phyloP scores from a whole-genome alignment of 495 filamentous ascomycete genomes.

The Aspergillus diversus region DNA sequence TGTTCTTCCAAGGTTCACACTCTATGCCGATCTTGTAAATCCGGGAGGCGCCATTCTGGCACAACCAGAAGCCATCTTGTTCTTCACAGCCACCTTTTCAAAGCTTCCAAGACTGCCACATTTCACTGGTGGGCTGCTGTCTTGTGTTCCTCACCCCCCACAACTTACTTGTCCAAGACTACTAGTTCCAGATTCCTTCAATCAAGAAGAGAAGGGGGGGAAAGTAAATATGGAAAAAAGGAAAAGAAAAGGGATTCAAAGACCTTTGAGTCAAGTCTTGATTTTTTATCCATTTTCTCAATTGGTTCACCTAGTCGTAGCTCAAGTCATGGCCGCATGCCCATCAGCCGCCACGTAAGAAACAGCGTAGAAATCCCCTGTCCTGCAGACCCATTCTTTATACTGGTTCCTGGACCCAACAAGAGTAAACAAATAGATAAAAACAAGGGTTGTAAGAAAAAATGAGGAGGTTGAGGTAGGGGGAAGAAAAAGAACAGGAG shows the following conservation, averaged over 20 bases:
- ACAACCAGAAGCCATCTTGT: no score
- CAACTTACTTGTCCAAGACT: no score
- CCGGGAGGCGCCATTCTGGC: no score
- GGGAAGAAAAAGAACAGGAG: slow-evolving; percentile 9
- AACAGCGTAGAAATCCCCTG: slow-evolving; percentile 38
- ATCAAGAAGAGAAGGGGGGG: not conserved
- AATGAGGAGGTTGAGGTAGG: slow-evolving; percentile 17
- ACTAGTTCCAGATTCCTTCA: no score
- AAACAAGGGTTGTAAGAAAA: slow-evolving; percentile 1
- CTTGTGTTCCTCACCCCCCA: no score
- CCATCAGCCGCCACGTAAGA: slow-evolving; percentile 25
- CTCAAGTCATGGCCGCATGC: slow-evolving; percentile 22
- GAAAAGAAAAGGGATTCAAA: not conserved
- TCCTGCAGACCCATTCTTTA: slow-evolving; percentile 35
- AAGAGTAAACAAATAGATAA: slow-evolving; percentile 5
- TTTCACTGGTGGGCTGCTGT: no score
- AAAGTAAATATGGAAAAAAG: no score
- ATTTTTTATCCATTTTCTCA: slow-evolving; percentile 3
- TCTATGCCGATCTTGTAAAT: no score
- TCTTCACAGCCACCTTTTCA: no score
- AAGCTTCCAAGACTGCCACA: no score
- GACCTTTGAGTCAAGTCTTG: not conserved
- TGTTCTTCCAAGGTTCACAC: no score
- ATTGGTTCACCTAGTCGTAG: slow-evolving; percentile 19
- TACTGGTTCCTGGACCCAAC: slow-evolving; percentile 21